phyloP scores from a whole-genome alignment of 2,329 filamentous ascomycete species.

The Clarireedia monteithiana region DNA sequence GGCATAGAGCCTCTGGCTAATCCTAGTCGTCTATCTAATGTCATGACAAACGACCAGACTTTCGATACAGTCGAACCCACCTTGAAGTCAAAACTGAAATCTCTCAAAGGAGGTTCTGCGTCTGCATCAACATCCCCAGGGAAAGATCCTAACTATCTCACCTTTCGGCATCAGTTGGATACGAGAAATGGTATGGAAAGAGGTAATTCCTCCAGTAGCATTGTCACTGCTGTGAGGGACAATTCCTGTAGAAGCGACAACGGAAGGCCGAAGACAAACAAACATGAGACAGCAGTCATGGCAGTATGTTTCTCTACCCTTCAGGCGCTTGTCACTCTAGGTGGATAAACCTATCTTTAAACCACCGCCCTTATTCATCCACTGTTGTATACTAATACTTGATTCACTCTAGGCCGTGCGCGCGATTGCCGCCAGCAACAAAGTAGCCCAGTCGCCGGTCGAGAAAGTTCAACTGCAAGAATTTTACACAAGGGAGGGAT shows the following conservation, averaged over 20 bases:
- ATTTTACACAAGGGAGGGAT: neutral
- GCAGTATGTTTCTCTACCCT: neutral
- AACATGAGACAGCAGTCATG: slow-evolving; percentile 7
- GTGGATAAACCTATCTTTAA: neutral
- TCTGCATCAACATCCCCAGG: neutral
- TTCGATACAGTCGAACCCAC: neutral
- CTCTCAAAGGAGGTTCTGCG: neutral
- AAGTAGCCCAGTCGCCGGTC: neutral
- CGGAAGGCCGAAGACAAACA: neutral
- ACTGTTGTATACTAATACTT: neutral
- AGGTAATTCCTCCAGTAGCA: slow-evolving; percentile 20
- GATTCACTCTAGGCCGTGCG: neutral
- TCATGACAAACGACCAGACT: slow-evolving; percentile 1
- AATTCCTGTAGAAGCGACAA: slow-evolving; percentile 14
- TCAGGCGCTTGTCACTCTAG: neutral
- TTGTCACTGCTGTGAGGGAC: slow-evolving; percentile 21
- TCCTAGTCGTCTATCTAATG: neutral
- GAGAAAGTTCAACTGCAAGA: neutral
- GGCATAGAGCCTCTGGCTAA: neutral
- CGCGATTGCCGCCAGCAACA: slow-evolving; percentile 4
- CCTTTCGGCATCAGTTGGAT: neutral
- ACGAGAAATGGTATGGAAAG: slow-evolving; percentile 8
- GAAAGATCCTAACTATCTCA: neutral
- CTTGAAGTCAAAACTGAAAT: neutral
- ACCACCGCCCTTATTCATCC: neutral